Evolutionary conservation across 2,329 filamentous ascomycete genomes (phyloP).

Genomic region (Cladosporium sp.): DNA sequence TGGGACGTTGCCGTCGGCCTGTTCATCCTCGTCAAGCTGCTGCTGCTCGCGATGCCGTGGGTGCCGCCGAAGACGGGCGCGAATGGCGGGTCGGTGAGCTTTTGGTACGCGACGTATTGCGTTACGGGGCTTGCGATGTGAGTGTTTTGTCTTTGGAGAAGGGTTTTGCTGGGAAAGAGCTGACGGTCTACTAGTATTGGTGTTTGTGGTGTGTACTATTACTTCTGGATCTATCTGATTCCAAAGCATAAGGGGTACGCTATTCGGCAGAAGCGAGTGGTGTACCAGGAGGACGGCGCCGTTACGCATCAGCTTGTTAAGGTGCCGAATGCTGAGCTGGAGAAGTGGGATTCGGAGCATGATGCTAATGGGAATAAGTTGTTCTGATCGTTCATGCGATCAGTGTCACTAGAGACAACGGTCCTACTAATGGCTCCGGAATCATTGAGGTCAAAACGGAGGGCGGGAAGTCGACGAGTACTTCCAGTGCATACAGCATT

Average conservation of each 20-base stretch:
- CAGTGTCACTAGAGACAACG: too few species aligned
- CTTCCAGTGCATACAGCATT: too few species aligned
- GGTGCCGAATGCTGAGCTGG: constrained; percentile 46
- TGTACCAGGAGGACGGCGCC: constrained; percentile 34
- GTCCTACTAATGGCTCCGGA: too few species aligned
- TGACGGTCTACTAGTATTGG: constrained; percentile 36
- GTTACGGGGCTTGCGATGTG: constrained; percentile 59
- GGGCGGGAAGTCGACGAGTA: too few species aligned
- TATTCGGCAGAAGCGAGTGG: constrained; percentile 45
- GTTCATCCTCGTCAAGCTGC: constrained; percentile 54
- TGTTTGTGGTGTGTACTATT: constrained; percentile 53
- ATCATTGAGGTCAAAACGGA: too few species aligned
- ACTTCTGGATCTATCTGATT: constrained; percentile 51
- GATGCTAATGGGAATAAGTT: constrained; percentile 36
- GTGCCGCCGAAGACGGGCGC: constrained; percentile 57
- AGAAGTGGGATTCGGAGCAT: constrained; percentile 53
- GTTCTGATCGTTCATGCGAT: neutral
- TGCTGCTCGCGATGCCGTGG: constrained; percentile 65
- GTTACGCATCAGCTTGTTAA: constrained; percentile 49
- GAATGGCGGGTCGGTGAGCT: constrained; percentile 59
- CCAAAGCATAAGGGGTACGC: constrained; percentile 49
- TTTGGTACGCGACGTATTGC: constrained; percentile 68
- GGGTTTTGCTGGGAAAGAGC: neutral
- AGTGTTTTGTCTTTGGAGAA: constrained; percentile 22
- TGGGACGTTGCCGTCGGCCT: constrained; percentile 56